These are phyloP conservation scores for Microsporum ferrugineum DNA, from an alignment of 2,329 filamentous ascomycete genomes.

Conservation along the genomic window DNA sequence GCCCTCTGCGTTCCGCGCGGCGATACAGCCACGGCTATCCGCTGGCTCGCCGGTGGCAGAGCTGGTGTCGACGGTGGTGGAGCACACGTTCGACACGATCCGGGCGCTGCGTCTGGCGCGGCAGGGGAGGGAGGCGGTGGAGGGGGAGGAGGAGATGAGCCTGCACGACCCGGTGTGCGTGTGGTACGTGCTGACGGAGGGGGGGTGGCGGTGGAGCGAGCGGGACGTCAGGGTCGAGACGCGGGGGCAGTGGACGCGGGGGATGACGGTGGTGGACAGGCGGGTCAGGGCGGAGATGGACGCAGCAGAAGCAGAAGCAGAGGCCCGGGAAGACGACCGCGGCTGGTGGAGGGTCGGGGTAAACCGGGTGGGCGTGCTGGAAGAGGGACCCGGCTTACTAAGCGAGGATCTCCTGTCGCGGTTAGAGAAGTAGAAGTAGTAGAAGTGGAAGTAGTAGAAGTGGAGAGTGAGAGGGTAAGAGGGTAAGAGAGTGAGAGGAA, in stretches of 20 bases:
- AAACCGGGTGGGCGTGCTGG: constrained; percentile 68
- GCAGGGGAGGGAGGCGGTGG: constrained; percentile 32
- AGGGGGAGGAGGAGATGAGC: constrained; percentile 39
- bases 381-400: constrained; percentile 49
- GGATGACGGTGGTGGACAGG: constrained; percentile 77
- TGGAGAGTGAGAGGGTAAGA: no score
- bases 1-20: constrained; percentile 47
- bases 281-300: constrained; percentile 38
- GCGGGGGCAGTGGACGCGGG: constrained; percentile 83
- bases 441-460: no score
- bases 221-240: constrained; percentile 85
- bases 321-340: constrained; percentile 57
- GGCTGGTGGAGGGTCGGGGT: constrained; percentile 64
- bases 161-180: constrained; percentile 69
- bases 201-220: constrained; percentile 37
- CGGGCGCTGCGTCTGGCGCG: constrained; percentile 48
- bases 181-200: constrained; percentile 58
- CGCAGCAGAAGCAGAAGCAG: constrained; percentile 31
- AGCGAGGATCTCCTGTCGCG: not conserved
- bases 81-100: constrained; percentile 59
- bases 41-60: constrained; percentile 60
- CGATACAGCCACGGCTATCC: constrained; percentile 56
- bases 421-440: not conserved
- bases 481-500: no score
- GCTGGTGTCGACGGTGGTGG: constrained; percentile 63